Evolutionary conservation across 257 asterid species (phyloP).

Genomic region (Lithospermum erythrorhizon): DNA sequence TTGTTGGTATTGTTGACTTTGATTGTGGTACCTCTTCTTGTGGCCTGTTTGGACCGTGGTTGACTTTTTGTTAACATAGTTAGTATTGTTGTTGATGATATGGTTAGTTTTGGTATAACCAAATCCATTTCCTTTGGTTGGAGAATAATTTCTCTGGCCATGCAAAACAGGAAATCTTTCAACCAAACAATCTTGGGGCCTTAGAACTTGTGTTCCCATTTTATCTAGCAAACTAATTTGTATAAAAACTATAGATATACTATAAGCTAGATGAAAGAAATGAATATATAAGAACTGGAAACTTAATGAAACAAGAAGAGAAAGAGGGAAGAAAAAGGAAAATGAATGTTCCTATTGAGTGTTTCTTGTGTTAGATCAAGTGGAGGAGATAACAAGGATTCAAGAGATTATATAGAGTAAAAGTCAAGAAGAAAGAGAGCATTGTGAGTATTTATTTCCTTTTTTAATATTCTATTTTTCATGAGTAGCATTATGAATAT

Average conservation of each 20-base stretch:
- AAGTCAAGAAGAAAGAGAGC: neutral
- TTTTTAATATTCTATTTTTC: too few species aligned
- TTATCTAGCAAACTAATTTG: neutral
- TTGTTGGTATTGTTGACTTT: neutral
- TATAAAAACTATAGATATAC: neutral
- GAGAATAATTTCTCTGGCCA: constrained; percentile 13
- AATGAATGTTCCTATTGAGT: neutral
- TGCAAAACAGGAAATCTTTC: constrained; percentile 19
- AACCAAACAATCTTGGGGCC: constrained; percentile 29
- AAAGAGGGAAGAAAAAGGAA: neutral
- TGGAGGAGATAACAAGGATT: neutral
- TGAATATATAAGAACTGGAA: neutral
- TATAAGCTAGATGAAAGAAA: neutral
- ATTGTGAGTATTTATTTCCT: too few species aligned
- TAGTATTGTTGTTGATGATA: too few species aligned
- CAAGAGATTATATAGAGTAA: neutral
- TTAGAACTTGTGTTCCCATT: constrained; percentile 40
- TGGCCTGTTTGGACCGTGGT: constrained; percentile 14
- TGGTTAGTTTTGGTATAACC: constrained; percentile 5
- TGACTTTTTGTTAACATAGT: constrained; percentile 2
- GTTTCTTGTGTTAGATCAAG: neutral
- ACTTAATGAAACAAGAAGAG: neutral
- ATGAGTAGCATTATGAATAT: too few species aligned
- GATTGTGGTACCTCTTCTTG: constrained; percentile 6
- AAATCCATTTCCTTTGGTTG: neutral